phyloP scores from a whole-genome alignment of 257 asterid genomes.

The Euphrasia confusa region DNA sequence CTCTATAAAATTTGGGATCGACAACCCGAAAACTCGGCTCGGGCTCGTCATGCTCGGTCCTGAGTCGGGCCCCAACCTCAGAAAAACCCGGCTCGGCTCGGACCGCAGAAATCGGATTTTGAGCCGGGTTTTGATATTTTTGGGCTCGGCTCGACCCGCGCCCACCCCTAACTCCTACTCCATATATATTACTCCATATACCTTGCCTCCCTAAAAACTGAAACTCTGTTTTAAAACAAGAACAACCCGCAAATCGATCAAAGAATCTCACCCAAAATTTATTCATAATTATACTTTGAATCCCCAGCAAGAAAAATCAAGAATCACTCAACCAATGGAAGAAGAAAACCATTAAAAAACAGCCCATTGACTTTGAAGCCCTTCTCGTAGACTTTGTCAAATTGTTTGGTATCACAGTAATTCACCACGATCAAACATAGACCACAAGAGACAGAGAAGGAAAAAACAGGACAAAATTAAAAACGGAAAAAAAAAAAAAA shows the following conservation, averaged over 20 bases:
- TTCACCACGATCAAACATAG: not conserved
- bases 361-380: slow-evolving; percentile 24
- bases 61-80: too few species aligned
- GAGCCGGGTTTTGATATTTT: too few species aligned
- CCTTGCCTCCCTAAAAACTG: too few species aligned
- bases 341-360: slow-evolving; percentile 25
- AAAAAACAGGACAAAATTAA: slow-evolving; percentile 18
- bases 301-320: slow-evolving; percentile 34
- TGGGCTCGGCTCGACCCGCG: too few species aligned
- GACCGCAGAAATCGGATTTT: too few species aligned
- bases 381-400: slow-evolving; percentile 16
- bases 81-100: too few species aligned
- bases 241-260: not conserved
- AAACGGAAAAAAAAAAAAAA: not conserved
- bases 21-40: too few species aligned
- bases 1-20: too few species aligned
- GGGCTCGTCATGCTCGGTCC: too few species aligned
- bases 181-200: too few species aligned
- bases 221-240: slow-evolving; percentile 8
- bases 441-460: not conserved
- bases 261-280: slow-evolving; percentile 24
- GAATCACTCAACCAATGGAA: slow-evolving; percentile 27
- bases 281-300: slow-evolving; percentile 30
- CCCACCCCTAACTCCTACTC: too few species aligned
- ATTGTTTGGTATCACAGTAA: not conserved